These are phyloP conservation scores for Bullera alba DNA, from an alignment of 768 basidiomycete species.

Conservation along the genomic window DNA sequence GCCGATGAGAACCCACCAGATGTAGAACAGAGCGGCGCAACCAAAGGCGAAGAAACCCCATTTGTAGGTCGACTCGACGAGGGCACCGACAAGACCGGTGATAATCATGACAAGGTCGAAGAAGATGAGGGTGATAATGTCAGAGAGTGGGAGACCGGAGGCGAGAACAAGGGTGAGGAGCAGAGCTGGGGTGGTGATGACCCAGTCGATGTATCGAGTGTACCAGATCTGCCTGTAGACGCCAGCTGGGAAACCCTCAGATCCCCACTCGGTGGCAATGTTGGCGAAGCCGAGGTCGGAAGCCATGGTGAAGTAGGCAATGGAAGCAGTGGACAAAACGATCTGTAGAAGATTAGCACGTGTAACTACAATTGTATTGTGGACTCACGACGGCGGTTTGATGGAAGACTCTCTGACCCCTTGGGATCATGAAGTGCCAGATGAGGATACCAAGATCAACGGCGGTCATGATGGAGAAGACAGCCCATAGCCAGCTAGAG, in stretches of 20 bases:
- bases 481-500: constrained; percentile 55
- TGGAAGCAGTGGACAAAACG: constrained; percentile 50
- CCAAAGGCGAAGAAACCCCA: constrained; percentile 52
- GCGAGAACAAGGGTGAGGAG: constrained; percentile 51
- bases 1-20: constrained; percentile 49
- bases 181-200: constrained; percentile 51
- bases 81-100: constrained; percentile 52
- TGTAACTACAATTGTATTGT: background rate
- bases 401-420: constrained; percentile 52
- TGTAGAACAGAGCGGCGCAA: constrained; percentile 43
- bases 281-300: constrained; percentile 54
- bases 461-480: constrained; percentile 53
- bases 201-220: constrained; percentile 48
- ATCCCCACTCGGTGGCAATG: constrained; percentile 50
- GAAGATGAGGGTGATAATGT: constrained; percentile 52
- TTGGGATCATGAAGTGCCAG: constrained; percentile 47
- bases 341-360: constrained; percentile 22
- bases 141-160: constrained; percentile 52
- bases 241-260: constrained; percentile 48
- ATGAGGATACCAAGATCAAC: constrained; percentile 47
- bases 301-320: constrained; percentile 56
- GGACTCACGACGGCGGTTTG: constrained; percentile 47
- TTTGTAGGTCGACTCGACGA: constrained; percentile 54
- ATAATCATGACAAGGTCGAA: constrained; percentile 52
- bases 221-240: constrained; percentile 45